phyloP scores from a whole-genome alignment of 768 basidiomycete species.

The Lactifluus subvellereus region DNA sequence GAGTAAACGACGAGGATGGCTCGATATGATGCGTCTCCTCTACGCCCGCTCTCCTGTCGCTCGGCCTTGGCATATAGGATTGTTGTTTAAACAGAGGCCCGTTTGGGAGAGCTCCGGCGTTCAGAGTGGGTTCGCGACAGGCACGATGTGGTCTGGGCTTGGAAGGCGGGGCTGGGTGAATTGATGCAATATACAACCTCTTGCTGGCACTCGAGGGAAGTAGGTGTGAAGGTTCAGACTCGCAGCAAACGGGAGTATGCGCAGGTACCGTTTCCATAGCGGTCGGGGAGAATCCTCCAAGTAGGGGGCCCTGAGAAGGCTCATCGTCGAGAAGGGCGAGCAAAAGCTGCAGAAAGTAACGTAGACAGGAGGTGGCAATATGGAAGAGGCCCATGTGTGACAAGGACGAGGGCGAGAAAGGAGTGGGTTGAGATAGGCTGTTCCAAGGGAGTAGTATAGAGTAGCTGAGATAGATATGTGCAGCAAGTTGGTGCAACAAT shows the following conservation, averaged over 20 bases:
- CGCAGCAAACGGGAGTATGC: background rate
- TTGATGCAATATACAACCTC: background rate
- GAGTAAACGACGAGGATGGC: constrained; percentile 15
- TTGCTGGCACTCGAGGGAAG: background rate
- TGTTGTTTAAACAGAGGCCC: background rate
- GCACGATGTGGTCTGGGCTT: background rate
- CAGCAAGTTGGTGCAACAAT: background rate
- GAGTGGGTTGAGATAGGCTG: constrained; percentile 13
- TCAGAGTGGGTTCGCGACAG: background rate
- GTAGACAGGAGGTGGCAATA: constrained; percentile 16
- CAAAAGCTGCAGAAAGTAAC: constrained; percentile 21
- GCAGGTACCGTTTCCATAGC: constrained; percentile 7
- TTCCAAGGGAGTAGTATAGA: background rate
- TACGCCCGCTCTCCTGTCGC: background rate
- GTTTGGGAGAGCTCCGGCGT: background rate
- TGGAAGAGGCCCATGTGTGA: constrained; percentile 18
- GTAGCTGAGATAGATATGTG: background rate
- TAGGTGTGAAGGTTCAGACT: background rate
- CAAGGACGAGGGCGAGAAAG: background rate
- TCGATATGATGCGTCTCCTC: constrained; percentile 4
- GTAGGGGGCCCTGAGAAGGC: constrained; percentile 17
- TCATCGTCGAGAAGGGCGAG: constrained; percentile 20
- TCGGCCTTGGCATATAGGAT: background rate
- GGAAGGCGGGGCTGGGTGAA: background rate
- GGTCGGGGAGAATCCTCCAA: constrained; percentile 14